These are phyloP conservation scores for Metarhizium brunneum DNA, from an alignment of 2,329 filamentous ascomycete species.

Conservation along the genomic window DNA sequence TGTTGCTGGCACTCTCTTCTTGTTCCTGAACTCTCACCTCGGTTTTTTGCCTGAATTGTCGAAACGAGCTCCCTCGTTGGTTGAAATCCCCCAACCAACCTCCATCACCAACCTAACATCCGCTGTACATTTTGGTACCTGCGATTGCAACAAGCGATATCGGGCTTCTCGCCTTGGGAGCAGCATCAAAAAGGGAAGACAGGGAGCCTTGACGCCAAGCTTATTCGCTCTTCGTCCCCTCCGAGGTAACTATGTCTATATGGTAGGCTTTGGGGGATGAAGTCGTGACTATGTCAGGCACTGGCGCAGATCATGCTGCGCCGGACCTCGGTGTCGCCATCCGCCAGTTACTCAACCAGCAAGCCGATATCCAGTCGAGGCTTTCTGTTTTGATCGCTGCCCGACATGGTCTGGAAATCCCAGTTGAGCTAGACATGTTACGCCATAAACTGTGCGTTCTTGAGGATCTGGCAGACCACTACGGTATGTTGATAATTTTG, in stretches of 20 bases:
- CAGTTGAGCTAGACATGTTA: conserved; percentile 44
- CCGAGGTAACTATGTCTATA: conserved; percentile 1
- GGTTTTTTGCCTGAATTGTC: neutral
- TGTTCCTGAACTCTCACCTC: conserved; percentile 2
- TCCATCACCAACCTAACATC: neutral
- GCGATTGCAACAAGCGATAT: neutral
- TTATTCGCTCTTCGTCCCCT: neutral
- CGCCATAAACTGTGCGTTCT: conserved; percentile 44
- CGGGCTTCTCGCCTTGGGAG: neutral
- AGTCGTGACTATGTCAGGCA: conserved; percentile 7
- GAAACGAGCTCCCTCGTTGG: neutral
- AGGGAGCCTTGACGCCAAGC: neutral
- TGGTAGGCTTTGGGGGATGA: conserved; percentile 5
- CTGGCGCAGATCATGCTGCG: conserved; percentile 4
- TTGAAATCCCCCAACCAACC: neutral
- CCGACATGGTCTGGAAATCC: conserved; percentile 37
- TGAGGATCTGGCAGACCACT: conserved; percentile 36
- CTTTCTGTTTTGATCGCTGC: conserved; percentile 37
- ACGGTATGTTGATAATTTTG: conserved; percentile 29
- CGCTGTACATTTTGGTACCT: neutral
- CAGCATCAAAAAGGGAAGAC: neutral
- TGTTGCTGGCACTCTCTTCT: conserved; percentile 1
- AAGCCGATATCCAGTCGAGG: conserved; percentile 43
- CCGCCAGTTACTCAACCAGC: conserved; percentile 38
- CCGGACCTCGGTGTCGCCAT: conserved; percentile 20